phyloP scores from a whole-genome alignment of 1,139 yeast genomes.

The Kurtzmaniella quercitrusa region DNA sequence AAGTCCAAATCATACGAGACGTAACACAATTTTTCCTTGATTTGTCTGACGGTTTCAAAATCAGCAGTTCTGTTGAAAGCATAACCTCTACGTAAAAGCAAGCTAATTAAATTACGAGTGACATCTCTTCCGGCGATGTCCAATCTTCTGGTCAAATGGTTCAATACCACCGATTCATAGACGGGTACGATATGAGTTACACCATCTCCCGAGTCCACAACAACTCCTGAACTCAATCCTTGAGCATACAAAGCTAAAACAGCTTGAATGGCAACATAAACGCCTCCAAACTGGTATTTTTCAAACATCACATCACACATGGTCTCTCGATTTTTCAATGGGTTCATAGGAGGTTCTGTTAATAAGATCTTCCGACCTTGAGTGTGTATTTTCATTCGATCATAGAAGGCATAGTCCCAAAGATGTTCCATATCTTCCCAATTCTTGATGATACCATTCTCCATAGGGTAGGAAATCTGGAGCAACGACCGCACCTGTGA shows the following conservation, averaged over 20 bases:
- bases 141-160: conserved; percentile 85
- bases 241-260: conserved; percentile 96
- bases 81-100: conserved; percentile 90
- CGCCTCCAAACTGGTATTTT: conserved; percentile 92
- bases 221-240: conserved; percentile 97
- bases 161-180: conserved; percentile 91
- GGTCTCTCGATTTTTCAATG: conserved; percentile 83
- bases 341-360: conserved; percentile 98
- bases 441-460: conserved; percentile 92
- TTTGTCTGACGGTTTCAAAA: conserved; percentile 96
- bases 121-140: conserved; percentile 99
- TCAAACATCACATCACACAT: conserved; percentile 99
- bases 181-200: conserved; percentile 97
- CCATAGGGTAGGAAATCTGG: conserved; percentile 96
- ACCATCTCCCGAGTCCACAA: conserved; percentile 88
- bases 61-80: conserved; percentile 98
- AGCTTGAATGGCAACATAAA: conserved; percentile 97
- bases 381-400: conserved; percentile 74
- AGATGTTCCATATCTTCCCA: conserved; percentile 99
- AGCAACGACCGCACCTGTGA: conserved; percentile 83
- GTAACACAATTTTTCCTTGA: conserved; percentile 92
- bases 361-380: conserved; percentile 76
- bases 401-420: conserved; percentile 97
- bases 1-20: conserved; percentile 91
- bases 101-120: conserved; percentile 85